A percentile compares a stretch with the other conserved stretches of the same genome.
Evolutionary conservation across 2,329 filamentous ascomycete species (phyloP).

Genomic region (Fusarium sp.): DNA sequence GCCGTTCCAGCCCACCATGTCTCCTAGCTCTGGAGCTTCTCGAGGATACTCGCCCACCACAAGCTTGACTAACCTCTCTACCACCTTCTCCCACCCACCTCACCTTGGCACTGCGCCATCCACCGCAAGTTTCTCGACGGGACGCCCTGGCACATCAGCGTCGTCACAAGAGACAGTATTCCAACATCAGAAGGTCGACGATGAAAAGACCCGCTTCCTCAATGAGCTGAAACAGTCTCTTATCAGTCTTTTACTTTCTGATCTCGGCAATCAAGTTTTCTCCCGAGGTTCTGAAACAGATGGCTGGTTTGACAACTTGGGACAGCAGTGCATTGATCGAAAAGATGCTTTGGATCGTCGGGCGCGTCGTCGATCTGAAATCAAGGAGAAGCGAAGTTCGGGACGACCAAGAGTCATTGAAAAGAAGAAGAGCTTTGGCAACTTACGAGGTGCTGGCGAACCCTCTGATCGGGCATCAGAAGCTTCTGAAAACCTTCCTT

Average conservation of each 20-base stretch:
- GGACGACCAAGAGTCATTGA: slow-evolving; percentile 65
- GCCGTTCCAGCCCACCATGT: slow-evolving; percentile 77
- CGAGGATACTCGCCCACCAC: slow-evolving; percentile 71
- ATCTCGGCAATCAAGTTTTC: slow-evolving; percentile 87
- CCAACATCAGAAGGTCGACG: slow-evolving; percentile 68
- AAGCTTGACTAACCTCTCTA: slow-evolving; percentile 68
- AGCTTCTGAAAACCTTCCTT: slow-evolving; percentile 51
- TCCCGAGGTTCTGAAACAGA: slow-evolving; percentile 94
- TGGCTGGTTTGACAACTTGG: slow-evolving; percentile 80
- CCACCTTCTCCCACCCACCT: slow-evolving; percentile 58
- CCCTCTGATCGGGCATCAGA: slow-evolving; percentile 52
- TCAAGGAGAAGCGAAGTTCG: slow-evolving; percentile 58
- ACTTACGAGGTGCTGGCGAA: slow-evolving; percentile 66
- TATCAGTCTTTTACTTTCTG: slow-evolving; percentile 86
- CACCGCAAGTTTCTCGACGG: slow-evolving; percentile 60
- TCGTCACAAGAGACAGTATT: slow-evolving; percentile 76
- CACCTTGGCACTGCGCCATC: slow-evolving; percentile 57
- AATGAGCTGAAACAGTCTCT: slow-evolving; percentile 81
- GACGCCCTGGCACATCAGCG: slow-evolving; percentile 72
- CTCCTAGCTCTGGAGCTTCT: slow-evolving; percentile 69
- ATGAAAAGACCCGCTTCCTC: slow-evolving; percentile 83
- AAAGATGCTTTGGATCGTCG: slow-evolving; percentile 66
- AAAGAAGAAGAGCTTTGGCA: slow-evolving; percentile 76
- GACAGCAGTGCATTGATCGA: slow-evolving; percentile 72
- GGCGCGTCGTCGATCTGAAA: slow-evolving; percentile 53